phyloP scores from a whole-genome alignment of 139 green algal species.

The Medakamo hakoo region DNA sequence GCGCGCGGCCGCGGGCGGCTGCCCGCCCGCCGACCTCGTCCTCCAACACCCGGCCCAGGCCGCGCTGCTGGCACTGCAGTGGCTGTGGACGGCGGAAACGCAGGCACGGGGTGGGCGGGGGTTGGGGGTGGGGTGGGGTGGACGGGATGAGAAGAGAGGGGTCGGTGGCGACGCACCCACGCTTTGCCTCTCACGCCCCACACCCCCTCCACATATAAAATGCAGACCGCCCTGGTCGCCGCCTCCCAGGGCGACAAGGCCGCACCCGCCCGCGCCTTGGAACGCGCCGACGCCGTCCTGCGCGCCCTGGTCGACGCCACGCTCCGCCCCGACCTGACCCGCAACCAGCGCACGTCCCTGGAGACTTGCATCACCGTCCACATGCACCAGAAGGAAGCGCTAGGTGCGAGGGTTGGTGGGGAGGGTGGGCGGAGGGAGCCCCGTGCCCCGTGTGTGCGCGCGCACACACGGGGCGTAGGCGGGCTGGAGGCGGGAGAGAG shows the following conservation, averaged over 20 bases:
- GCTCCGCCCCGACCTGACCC: conserved; percentile 51
- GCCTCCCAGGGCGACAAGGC: conserved; percentile 69
- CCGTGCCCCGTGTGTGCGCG: not conserved
- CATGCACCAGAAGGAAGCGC: conserved; percentile 93
- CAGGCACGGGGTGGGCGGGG: conserved; percentile 26
- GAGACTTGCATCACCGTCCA: conserved; percentile 95
- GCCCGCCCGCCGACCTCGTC: conserved; percentile 51
- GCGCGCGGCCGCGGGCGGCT: not conserved
- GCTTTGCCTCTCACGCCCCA: no score
- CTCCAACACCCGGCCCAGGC: conserved; percentile 74
- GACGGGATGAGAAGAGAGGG: no score
- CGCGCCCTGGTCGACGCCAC: conserved; percentile 77
- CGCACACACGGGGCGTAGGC: not conserved
- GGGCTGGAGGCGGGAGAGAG: no score
- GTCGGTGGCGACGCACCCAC: no score
- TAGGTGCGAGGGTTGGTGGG: not conserved
- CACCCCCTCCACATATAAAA: not conserved
- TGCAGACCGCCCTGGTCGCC: conserved; percentile 16
- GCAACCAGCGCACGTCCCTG: conserved; percentile 76
- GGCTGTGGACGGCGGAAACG: conserved; percentile 86
- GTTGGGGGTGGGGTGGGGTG: no score
- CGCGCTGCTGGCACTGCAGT: conserved; percentile 83
- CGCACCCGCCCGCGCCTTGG: conserved; percentile 69
- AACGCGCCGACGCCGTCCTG: conserved; percentile 61
- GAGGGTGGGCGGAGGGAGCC: no score